Conservation (phyloP, 495 filamentous ascomycete genomes). For the Elaphomyces granulatus region DNA sequence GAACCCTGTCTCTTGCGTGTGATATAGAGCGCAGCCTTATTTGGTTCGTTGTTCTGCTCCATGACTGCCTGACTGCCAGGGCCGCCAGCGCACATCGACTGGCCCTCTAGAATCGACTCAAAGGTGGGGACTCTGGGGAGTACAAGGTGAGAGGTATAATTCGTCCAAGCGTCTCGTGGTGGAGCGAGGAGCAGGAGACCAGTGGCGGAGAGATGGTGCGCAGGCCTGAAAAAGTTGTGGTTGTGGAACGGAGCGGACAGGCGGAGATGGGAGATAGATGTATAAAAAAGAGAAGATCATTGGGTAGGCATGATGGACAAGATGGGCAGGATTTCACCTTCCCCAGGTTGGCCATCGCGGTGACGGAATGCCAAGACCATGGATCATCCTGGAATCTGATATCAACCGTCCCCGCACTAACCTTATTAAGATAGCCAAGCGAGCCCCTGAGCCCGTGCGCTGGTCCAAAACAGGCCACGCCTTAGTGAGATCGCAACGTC, state of each 20-base stretch:
- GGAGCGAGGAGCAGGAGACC: conserved; percentile 5
- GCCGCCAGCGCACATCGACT: too few species aligned
- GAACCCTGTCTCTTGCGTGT: conserved; percentile 33
- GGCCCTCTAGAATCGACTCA: too few species aligned
- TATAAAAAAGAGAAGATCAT: too few species aligned
- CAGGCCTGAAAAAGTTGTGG: too few species aligned
- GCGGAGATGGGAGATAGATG: too few species aligned
- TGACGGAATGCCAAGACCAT: conserved; percentile 6
- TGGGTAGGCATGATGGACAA: too few species aligned
- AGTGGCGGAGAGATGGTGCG: conserved; percentile 4
- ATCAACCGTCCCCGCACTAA: conserved; percentile 37
- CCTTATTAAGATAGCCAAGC: conserved; percentile 28
- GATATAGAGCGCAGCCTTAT: conserved; percentile 35
- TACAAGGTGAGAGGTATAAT: neutral
- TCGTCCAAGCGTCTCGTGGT: too few species aligned
- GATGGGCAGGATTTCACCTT: too few species aligned
- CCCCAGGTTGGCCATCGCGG: too few species aligned
- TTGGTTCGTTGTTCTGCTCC: conserved; percentile 29
- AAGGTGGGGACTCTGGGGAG: conserved; percentile 3
- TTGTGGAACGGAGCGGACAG: too few species aligned
- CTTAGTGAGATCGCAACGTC: conserved; percentile 44
- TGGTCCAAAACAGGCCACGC: conserved; percentile 31
- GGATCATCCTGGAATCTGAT: conserved; percentile 30
- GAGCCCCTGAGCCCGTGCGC: conserved; percentile 38
- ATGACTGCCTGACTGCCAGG: conserved; percentile 13